A percentile compares a stretch with the other conserved stretches of the same genome.
Evolutionary conservation across 2,329 filamentous ascomycete species (phyloP).

Genomic region (Aspergillus pseudoglaucus): DNA sequence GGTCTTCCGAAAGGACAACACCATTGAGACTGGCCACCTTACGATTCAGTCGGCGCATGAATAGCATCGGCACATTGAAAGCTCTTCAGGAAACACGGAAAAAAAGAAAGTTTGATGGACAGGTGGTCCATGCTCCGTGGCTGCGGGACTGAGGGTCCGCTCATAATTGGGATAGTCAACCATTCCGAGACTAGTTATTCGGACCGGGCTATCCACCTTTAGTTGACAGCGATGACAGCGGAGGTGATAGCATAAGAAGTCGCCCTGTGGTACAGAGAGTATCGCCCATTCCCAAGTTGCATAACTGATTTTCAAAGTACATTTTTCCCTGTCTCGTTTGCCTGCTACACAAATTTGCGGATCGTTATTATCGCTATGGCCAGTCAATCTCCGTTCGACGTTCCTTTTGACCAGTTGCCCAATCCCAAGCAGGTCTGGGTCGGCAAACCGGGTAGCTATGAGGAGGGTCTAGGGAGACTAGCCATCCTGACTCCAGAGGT

Average conservation of each 20-base stretch:
- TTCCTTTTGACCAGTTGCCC: conserved; percentile 42
- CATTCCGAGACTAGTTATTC: not conserved
- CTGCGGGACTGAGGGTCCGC: not conserved
- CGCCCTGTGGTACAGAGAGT: not conserved
- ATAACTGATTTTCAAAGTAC: not conserved
- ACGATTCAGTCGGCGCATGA: not conserved
- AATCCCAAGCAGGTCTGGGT: conserved; percentile 46
- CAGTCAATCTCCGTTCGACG: conserved; percentile 17
- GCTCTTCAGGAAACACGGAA: too few species aligned
- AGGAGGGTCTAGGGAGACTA: conserved; percentile 50
- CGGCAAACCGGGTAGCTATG: conserved; percentile 38
- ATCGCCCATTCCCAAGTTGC: not conserved
- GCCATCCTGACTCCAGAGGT: conserved; percentile 48
- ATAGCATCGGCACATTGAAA: not conserved
- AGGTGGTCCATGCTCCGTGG: not conserved
- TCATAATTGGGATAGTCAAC: not conserved
- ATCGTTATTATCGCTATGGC: not conserved
- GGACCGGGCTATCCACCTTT: not conserved
- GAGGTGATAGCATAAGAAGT: not conserved
- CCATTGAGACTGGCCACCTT: not conserved
- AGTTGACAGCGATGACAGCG: not conserved
- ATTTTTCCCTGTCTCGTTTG: not conserved
- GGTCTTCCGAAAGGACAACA: not conserved
- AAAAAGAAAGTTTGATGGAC: not conserved
- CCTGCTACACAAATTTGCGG: not conserved